Evolutionary conservation across 768 basidiomycete species (phyloP), one percentile per base, ranked within the genome.

Genomic region (Mycena kentingensis): DNA sequence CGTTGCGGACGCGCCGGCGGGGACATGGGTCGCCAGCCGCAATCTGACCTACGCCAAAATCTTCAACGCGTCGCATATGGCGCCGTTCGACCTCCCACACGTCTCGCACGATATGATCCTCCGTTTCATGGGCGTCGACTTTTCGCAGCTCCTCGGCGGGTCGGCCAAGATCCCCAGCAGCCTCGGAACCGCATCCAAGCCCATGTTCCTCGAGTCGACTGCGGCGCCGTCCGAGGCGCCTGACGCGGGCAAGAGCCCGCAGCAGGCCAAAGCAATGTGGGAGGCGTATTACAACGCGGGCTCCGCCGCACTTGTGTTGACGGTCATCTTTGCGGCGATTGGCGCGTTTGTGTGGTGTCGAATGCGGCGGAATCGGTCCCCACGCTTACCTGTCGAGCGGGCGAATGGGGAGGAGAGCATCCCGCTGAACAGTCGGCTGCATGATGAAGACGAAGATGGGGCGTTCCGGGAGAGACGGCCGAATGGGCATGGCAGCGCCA

Each of bases 41-140:
- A 96, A 96, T 67, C 70, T 99, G 63, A 94, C 96, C 12, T 98
- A 97, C 62, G 90, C 84, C 59, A 95, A 96, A 91, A 81, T 97
- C 22, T 89, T 87, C 69, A 90, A 93, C 53, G 91, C 93, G 3
- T 98, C 95, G 1, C 97, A 98, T 70, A 99, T 98, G 97, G 96
- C 83, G 7, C 86, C 89, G 12, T 88, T 76, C 68, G 96, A 99
- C 68, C 76, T 89, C 12, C 95, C 94, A 0, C 80, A 90, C 46
- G 83, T 87, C 18, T 77, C 95, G 3, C 93, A 98, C 67, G 97
- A 99, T 69, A 98, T 98, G 97, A 96, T 99, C 61, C 82, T 97
- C 34, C 90, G 97, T 13, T 99, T 99, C 75, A 92, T 98, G 87
- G 87, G 84, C 45, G 83, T 94, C 54, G 88, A 98, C 73, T 90